phyloP scores from a whole-genome alignment of 805 yeast species.

The Alloascoidea africana region DNA sequence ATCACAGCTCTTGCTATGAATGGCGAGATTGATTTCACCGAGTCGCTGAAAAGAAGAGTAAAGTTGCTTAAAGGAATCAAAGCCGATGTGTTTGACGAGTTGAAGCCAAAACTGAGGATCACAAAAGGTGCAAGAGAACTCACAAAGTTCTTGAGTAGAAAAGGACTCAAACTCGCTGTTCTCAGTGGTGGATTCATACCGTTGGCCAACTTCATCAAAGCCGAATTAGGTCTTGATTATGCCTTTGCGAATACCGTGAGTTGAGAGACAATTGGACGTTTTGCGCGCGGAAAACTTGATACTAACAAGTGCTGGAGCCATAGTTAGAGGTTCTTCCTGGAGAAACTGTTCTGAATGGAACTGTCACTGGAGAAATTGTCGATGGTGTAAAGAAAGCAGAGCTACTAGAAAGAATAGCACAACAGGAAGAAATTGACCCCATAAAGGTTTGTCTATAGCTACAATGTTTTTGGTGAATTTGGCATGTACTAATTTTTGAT shows the following conservation, averaged over 20 bases:
- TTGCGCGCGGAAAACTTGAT: background rate
- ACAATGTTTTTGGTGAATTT: background rate
- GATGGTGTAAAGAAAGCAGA: slow-evolving; percentile 77
- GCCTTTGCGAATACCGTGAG: slow-evolving; percentile 71
- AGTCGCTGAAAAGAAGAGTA: slow-evolving; percentile 66
- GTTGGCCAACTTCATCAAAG: slow-evolving; percentile 63
- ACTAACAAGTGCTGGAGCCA: background rate
- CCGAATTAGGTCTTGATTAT: slow-evolving; percentile 57
- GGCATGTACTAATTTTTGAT: background rate
- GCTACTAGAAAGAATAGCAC: slow-evolving; percentile 46
- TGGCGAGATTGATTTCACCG: slow-evolving; percentile 85
- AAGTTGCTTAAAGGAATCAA: slow-evolving; percentile 70
- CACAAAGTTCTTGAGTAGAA: slow-evolving; percentile 39
- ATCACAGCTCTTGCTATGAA: slow-evolving; percentile 95
- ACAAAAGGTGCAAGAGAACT: slow-evolving; percentile 83
- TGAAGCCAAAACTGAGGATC: slow-evolving; percentile 50
- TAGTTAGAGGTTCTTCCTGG: slow-evolving; percentile 23
- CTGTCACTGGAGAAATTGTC: slow-evolving; percentile 66
- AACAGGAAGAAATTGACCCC: slow-evolving; percentile 34
- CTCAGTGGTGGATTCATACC: slow-evolving; percentile 93
- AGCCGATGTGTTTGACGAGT: slow-evolving; percentile 62
- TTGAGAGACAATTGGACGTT: slow-evolving; percentile 19
- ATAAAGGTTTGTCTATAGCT: slow-evolving; percentile 12
- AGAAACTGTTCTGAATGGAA: slow-evolving; percentile 48
- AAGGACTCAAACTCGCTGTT: slow-evolving; percentile 66